Base-by-base conservation (phyloP, 805 yeast genomes). In the Hanseniaspora thailandica region DNA sequence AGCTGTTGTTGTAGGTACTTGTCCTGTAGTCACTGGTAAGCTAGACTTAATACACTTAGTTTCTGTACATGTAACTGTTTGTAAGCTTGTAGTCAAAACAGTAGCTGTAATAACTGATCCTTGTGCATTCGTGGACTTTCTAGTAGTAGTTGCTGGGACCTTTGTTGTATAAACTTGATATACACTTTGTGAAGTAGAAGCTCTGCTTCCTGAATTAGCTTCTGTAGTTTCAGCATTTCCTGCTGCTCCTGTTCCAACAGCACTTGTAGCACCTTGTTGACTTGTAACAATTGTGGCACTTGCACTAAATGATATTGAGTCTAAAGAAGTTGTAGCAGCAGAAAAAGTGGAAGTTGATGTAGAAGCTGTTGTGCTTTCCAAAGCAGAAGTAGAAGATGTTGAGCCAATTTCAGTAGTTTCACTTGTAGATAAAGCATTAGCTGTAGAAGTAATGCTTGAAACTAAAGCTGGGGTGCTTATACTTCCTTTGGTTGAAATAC, bases 51-150 rank as follows among this genome's bases (percentile, higher is more conserved):
- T 12, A 31, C 49, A 45, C 12, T 34, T 23, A n/a, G 49, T 45
- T 34, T 45, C 49, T 15, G 49, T 45, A 17, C 49, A 45, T 15
- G 49, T 45, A 3, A 45, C 49, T 15, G 49, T 45, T 25, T 45
- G 19, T 13, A 45, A 45, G n/a, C 26, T 45, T 28, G 47, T 45
- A 6, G 28, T 20, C n/a, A 26, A 30, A 17, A 30, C 22, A 5
- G 25, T 30, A 17, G 30, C 25, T 5, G 46, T 26, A 26, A 43
- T 36, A 28, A 30, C 35, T 17, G 33, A 15, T 12, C 25, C 47
- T 17, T 8, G 12, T 17, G 38, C 9, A n/a, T 31, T 31, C 13
- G 44, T 39, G 5, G 44, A 39, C n/a, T 23, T 22, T 39, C 31
- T 39, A 19, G 40, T 36, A 8, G 40, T 36, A 7, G n/a, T 36